Evolutionary conservation across 768 basidiomycete genomes (phyloP).

Genomic region (Grammothele lineata): DNA sequence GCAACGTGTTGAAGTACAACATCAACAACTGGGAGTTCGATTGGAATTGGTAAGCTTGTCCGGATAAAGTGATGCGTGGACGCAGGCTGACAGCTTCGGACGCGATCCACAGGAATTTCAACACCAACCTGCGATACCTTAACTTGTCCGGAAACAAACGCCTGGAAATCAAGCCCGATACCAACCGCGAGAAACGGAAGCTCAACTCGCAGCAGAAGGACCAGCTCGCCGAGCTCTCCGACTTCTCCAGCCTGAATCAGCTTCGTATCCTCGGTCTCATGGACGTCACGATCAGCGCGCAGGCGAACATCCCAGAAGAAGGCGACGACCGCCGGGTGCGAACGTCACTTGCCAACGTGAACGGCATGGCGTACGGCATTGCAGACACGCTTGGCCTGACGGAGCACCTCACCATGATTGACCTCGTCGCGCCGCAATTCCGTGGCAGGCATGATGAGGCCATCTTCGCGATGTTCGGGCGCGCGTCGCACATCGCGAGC

Average conservation of each 20-base stretch:
- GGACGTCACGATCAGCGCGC: constrained; percentile 77
- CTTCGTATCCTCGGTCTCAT: constrained; percentile 93
- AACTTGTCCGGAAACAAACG: constrained; percentile 97
- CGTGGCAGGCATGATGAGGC: constrained; percentile 73
- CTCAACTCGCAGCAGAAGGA: constrained; percentile 2
- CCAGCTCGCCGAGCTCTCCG: constrained; percentile 44
- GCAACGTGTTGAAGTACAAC: constrained; percentile 92
- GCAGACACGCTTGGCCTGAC: constrained; percentile 84
- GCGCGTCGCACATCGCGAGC: constrained; percentile 51
- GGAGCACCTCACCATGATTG: constrained; percentile 83
- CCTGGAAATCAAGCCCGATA: constrained; percentile 87
- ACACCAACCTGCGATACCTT: constrained; percentile 87
- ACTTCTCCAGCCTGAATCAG: constrained; percentile 82
- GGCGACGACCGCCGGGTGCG: constrained; percentile 87
- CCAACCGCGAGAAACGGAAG: constrained; percentile 16
- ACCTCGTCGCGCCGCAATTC: constrained; percentile 87
- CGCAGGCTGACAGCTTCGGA: too few relatives aligned
- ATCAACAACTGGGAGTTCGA: constrained; percentile 98
- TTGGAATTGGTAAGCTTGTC: constrained; percentile 97
- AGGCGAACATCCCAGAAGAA: constrained; percentile 69
- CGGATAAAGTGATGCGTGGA: not conserved
- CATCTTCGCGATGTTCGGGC: constrained; percentile 95
- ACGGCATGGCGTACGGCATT: constrained; percentile 93
- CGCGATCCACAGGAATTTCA: constrained; percentile 88
- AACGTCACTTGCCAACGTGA: constrained; percentile 84